Evolutionary conservation across 164 flowering plant species (phyloP), one percentile per base, ranked within the genome.

Genomic region (Cinnamomum micranthum): DNA sequence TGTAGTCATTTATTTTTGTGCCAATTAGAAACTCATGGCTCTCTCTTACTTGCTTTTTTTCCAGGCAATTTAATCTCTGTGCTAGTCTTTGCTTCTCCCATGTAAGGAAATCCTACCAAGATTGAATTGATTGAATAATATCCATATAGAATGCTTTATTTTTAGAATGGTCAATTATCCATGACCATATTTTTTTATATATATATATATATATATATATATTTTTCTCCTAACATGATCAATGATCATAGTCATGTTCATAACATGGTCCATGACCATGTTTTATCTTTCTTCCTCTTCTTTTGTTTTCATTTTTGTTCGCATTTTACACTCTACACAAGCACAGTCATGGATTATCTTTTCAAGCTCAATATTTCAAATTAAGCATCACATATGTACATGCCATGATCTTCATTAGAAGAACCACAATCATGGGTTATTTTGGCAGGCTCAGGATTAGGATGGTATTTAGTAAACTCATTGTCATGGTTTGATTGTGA

Each of bases 31-130:
- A 24, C 14, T 51, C 9, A 24, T 22, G 41, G 62, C 22, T 27
- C 20, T n/a, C 28, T 31, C 15, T 66, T 58, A 2, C 27, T 67
- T 64, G 50, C 27, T 77, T n/a, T 35, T 20, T 76, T 72, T 83
- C 69, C 88, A 89, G 92, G 91, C 73, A 89, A 88, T 78, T 70
- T 85, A 59, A 80, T 85, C 52, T 84, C 90, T 23, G 85, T 86
- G 14, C 82, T 89, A 0, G 73, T 87, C 75, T 88, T 83, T 75
- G 88, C 87, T 65, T 79, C 93, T 69, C 91, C 93, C n/a, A 70
- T 77, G 93, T 89, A 82, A 76, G 85, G 69, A 33, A 6, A 33
- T 52, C 7, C 64, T 4, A 2, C n/a, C 65, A 63, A 63, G 24
- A 15, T 63, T 63, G 23, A 20, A 20, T n/a, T 9, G n/a, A 63